Conservation (phyloP, 345 rosid species). For the Citrus medica region DNA sequence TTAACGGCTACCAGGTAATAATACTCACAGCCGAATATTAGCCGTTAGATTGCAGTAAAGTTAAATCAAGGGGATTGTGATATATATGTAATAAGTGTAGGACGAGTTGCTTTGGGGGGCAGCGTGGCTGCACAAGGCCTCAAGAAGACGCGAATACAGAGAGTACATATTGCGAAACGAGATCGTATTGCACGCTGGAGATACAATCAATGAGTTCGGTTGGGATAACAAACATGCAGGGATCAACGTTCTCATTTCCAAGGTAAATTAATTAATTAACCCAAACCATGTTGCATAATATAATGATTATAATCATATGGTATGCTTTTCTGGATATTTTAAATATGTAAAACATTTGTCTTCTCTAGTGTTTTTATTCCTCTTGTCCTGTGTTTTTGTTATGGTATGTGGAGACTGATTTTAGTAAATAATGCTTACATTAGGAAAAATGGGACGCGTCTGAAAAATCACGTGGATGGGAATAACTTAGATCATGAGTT, state of each 20-base stretch:
- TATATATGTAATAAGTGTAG: constrained; percentile 25
- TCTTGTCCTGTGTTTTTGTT: constrained; percentile 27
- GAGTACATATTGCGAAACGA: constrained; percentile 85
- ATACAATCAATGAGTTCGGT: constrained; percentile 87
- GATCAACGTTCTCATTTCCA: constrained; percentile 87
- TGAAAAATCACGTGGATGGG: constrained; percentile 30
- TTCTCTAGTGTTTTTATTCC: constrained; percentile 16
- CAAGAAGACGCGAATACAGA: constrained; percentile 61
- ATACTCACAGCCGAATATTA: background rate
- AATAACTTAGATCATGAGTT: constrained; percentile 11
- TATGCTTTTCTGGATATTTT: background rate
- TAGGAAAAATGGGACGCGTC: constrained; percentile 4
- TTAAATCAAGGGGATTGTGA: background rate
- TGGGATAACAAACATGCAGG: constrained; percentile 99
- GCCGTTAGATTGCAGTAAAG: constrained; percentile 13
- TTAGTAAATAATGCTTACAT: background rate
- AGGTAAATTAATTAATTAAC: constrained; percentile 40
- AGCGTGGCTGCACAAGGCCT: constrained; percentile 94
- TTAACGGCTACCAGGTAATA: constrained; percentile 85
- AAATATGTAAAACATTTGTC: constrained; percentile 10
- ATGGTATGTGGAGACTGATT: constrained; percentile 2
- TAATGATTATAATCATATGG: background rate
- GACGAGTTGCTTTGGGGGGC: constrained; percentile 98
- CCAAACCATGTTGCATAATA: background rate
- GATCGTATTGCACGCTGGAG: constrained; percentile 73